Evolutionary conservation across 2,329 filamentous ascomycete species (phyloP), one percentile per base, ranked within the genome.

Genomic region (Sporothrix inflata): DNA sequence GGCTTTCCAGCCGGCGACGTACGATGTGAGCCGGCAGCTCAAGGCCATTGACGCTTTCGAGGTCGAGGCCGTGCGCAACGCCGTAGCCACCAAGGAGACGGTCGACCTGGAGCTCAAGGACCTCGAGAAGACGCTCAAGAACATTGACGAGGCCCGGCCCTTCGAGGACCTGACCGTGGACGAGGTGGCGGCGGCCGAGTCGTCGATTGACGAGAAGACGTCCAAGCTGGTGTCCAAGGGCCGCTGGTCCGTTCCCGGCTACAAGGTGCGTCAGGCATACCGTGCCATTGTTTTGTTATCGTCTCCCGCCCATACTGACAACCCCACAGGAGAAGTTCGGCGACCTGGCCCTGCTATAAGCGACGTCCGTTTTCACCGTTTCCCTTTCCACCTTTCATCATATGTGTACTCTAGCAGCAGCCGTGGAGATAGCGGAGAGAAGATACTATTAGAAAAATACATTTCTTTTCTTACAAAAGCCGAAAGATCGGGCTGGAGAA

Each of bases 31-130:
- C 83, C 91, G 95, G 83, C 96, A 99, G 88, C 87, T 99, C 82
- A 98, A 98, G 91, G 93, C 94, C 79, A 98, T 99, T 82, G 94
- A 98, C 82, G 93, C 94, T 72, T 99, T 99, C 82, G 95, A 99
- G 90, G 91, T 93, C 73, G 94, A 98, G 89, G 96, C 96, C 77
- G 85, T 99, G 79, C 94, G 97, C 91, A 97, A 95, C 84, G 96
- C 96, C 76, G 91, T 97, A 90, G 92, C 94, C 82, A 98, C 96
- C 81, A 98, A 98, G 92, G 88, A 90, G 81, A 94, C 94, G 86
- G 95, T 99, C 78, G 95, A 98, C 85, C 88, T 93, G 75, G 96
- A 99, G 87, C 88, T 99, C 83, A 90, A 91, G 88, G 95, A 97
- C 83, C 88, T 99, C 81, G 89, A 95, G 84, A 94, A 94, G 86